Conservation (phyloP, 371 early-diverging fungal species). For the Apophysomyces sp. region DNA sequence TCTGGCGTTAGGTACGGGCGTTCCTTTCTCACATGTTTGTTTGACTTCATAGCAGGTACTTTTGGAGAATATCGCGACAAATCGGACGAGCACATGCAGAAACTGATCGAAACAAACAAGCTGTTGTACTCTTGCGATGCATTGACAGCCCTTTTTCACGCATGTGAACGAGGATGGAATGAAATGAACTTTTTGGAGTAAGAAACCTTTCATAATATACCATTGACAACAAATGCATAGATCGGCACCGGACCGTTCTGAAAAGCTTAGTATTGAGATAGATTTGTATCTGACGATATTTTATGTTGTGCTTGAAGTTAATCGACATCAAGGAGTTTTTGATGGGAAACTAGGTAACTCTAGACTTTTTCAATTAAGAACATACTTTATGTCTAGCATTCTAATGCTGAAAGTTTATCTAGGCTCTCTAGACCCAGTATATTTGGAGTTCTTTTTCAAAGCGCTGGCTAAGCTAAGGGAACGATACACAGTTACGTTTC, state of each 20-base stretch:
- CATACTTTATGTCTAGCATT: not conserved
- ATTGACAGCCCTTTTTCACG: slow-evolving; percentile 46
- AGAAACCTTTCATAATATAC: not conserved
- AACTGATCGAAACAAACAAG: slow-evolving; percentile 44
- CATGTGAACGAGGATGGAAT: slow-evolving; percentile 41
- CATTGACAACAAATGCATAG: slow-evolving; percentile 5
- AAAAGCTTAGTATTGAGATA: slow-evolving; percentile 55
- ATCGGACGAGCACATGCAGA: slow-evolving; percentile 38
- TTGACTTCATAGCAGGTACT: slow-evolving; percentile 27
- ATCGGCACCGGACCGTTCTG: slow-evolving; percentile 21
- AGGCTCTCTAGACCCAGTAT: slow-evolving; percentile 49
- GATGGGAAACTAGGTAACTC: slow-evolving; percentile 43
- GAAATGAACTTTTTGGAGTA: slow-evolving; percentile 30
- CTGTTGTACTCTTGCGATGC: slow-evolving; percentile 49
- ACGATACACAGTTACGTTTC: slow-evolving; percentile 72
- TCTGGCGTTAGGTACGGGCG: slow-evolving; percentile 60
- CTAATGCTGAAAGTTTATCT: too few relatives aligned
- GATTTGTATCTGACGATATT: slow-evolving; percentile 59
- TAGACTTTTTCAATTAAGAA: not conserved
- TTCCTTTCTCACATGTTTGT: not conserved
- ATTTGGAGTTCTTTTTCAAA: slow-evolving; percentile 64
- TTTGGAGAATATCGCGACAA: slow-evolving; percentile 4
- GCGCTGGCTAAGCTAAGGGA: slow-evolving; percentile 68
- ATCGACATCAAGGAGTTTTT: slow-evolving; percentile 37
- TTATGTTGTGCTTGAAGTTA: slow-evolving; percentile 53